phyloP scores from a whole-genome alignment of 352 stramenopile species.

The Peronospora belbahrii region DNA sequence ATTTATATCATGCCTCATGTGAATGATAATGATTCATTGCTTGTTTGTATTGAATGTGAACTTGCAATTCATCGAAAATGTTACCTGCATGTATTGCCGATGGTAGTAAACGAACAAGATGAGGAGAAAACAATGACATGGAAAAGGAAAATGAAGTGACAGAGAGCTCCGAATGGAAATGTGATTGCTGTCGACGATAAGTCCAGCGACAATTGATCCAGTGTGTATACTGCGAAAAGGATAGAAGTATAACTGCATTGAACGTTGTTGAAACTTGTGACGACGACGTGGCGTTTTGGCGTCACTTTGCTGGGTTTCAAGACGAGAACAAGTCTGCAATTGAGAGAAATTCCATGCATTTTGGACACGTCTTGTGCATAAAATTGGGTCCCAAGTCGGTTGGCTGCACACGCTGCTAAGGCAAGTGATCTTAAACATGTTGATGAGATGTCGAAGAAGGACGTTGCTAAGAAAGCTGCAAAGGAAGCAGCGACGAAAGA shows the following conservation, averaged over 20 bases:
- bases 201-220: conserved; percentile 9
- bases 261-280: conserved; percentile 21
- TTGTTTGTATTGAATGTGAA: conserved; percentile 27
- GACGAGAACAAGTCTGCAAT: not conserved
- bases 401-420: conserved; percentile 21
- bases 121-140: not conserved
- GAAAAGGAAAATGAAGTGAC: not conserved
- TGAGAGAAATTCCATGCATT: conserved; percentile 3
- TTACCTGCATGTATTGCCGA: conserved; percentile 13
- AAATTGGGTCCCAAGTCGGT: conserved; percentile 37
- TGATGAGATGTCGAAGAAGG: conserved; percentile 13
- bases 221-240: conserved; percentile 44
- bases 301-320: conserved; percentile 1
- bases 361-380: conserved; percentile 40
- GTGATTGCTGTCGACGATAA: conserved; percentile 31
- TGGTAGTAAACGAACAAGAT: not conserved
- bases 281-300: conserved; percentile 21
- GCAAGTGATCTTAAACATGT: conserved; percentile 16
- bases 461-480: conserved; percentile 9
- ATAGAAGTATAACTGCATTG: conserved; percentile 14
- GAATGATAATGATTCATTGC: conserved; percentile 14
- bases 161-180: conserved; percentile 23
- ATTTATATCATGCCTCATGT: not conserved
- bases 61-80: conserved; percentile 31
- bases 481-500: not conserved